Percentiles rank a stretch among this genome's conserved stretches.
phyloP scores from a whole-genome alignment of 768 basidiomycete species.

The Xerocomellus amylosporus region DNA sequence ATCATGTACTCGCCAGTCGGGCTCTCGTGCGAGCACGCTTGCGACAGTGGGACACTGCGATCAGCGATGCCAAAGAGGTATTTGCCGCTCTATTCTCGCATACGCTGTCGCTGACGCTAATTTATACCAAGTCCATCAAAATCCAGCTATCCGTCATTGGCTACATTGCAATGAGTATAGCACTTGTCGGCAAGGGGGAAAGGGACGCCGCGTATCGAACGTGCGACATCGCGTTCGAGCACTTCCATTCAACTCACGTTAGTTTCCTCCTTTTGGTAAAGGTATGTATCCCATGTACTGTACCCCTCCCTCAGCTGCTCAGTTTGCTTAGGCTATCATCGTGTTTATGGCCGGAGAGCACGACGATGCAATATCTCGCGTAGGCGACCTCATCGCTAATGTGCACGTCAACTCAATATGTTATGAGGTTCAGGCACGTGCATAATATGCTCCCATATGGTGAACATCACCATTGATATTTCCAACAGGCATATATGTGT shows the following conservation, averaged over 20 bases:
- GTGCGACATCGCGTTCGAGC: constrained; percentile 1
- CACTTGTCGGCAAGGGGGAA: not conserved
- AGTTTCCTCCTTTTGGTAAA: not conserved
- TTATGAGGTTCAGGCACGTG: not conserved
- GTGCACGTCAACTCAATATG: not conserved
- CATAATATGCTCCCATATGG: not conserved
- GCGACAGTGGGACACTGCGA: not conserved
- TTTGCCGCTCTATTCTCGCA: not conserved
- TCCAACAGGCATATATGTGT: constrained; percentile 1
- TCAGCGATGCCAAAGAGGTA: not conserved
- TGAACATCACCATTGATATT: not conserved
- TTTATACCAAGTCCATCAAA: not conserved
- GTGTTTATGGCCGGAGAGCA: not conserved
- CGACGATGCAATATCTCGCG: constrained; percentile 1
- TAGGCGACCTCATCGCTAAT: not conserved
- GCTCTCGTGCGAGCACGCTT: not conserved
- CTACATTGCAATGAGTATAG: not conserved
- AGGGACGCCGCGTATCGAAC: not conserved
- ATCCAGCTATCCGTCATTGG: not conserved
- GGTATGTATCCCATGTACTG: not conserved
- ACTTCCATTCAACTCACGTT: not conserved
- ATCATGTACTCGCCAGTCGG: not conserved
- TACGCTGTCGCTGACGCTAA: not conserved
- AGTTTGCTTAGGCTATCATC: not conserved
- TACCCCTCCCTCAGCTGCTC: no score